These are phyloP conservation scores for Vigna nakashimae DNA, from an alignment of 306 rosid genomes.

Conservation along the genomic window DNA sequence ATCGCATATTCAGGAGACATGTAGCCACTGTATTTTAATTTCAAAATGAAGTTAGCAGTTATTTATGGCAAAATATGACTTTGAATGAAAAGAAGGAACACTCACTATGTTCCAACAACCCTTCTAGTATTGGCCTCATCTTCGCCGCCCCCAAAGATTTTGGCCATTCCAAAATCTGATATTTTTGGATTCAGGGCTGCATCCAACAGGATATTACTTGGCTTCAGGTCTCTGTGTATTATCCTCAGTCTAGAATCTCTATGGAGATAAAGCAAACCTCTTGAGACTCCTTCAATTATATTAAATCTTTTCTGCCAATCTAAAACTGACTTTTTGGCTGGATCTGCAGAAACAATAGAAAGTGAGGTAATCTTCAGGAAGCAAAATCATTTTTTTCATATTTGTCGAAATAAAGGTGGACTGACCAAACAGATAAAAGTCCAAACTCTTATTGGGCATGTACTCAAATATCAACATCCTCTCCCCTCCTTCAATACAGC, in stretches of 20 bases:
- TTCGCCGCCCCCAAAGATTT: neutral
- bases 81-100: neutral
- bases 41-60: neutral
- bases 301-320: neutral
- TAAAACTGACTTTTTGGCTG: neutral
- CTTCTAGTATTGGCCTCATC: constrained; percentile 1
- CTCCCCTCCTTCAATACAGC: constrained; percentile 46
- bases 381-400: neutral
- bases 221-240: constrained; percentile 43
- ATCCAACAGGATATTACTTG: constrained; percentile 40
- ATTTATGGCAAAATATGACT: neutral
- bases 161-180: neutral
- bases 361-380: neutral
- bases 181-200: constrained; percentile 5
- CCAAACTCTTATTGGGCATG: constrained; percentile 51
- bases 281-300: neutral
- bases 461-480: constrained; percentile 48
- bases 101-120: neutral
- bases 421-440: neutral
- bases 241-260: constrained; percentile 43
- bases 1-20: constrained; percentile 14
- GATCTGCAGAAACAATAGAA: neutral
- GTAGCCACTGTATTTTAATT: neutral
- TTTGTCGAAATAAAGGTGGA: neutral
- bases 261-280: constrained; percentile 1